A percentile compares a stretch with the other conserved stretches of the same genome.
Conservation (phyloP, 2,329 filamentous ascomycete species). For the Aspergillus jensenii region DNA sequence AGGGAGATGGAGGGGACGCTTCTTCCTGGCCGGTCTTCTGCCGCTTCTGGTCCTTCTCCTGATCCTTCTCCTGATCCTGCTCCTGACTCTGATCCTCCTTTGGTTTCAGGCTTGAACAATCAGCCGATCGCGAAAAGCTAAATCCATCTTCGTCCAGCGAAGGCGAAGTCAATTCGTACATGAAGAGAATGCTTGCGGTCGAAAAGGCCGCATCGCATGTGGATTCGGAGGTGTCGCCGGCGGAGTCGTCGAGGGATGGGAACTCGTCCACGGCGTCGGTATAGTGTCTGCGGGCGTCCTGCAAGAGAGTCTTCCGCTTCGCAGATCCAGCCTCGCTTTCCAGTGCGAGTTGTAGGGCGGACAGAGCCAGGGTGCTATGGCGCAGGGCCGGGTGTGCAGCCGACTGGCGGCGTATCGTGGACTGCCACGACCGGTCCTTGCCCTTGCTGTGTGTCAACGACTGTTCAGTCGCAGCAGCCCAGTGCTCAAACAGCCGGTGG, state of each 20-base stretch:
- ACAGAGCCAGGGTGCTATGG: constrained; percentile 9
- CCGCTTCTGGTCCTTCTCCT: neutral
- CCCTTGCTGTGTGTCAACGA: constrained; percentile 1
- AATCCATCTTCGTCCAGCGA: constrained; percentile 3
- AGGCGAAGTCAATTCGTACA: constrained; percentile 1
- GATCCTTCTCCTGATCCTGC: no score
- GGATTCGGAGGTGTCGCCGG: neutral
- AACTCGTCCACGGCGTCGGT: neutral
- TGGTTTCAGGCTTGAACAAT: neutral
- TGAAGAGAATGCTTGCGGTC: neutral
- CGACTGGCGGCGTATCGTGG: constrained; percentile 5
- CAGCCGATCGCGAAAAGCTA: neutral
- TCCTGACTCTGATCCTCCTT: no score
- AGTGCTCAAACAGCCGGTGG: neutral
- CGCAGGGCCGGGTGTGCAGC: neutral
- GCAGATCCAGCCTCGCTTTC: neutral
- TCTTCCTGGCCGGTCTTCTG: neutral
- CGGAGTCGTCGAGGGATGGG: neutral
- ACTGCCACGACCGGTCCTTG: constrained; percentile 9
- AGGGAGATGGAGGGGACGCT: neutral
- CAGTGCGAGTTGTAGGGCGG: neutral
- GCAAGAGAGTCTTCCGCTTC: neutral
- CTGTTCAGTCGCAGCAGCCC: neutral
- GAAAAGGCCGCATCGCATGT: neutral
- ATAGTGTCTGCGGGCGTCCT: neutral